Base-by-base conservation (phyloP, 768 basidiomycete species). In the Tulasnella sp. region DNA sequence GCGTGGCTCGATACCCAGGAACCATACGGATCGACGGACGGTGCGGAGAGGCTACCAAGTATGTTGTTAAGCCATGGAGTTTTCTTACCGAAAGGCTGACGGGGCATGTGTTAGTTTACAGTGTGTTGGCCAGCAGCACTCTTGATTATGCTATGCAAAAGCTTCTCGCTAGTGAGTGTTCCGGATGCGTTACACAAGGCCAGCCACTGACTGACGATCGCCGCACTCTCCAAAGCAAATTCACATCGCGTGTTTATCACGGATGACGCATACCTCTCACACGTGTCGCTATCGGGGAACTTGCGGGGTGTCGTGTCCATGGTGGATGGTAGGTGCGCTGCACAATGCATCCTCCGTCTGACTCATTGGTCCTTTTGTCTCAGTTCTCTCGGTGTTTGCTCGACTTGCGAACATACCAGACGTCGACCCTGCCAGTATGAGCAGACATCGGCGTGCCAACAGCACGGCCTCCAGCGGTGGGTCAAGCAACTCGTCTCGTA, bases 321-420 rank as follows among this genome's bases (percentile, higher is more conserved):
- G 58, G 84, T 86, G 21, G 87, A 90, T 65, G 80, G 87, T 89
- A 64, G 59, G 80, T 72, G 3, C 29, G 34, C 46, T 12, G 12
- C 19, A 12, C 34, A 29, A 8, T 27, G 34, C 5, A 34, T 11
- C 32, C 21, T 46, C 14, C 21, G n/a, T 21, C 39, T 49, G 23
- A n/a, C 45, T 27, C 11, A 23, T 12, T 29, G 37, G 41, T n/a
- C 34, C 49, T 59, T 19, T 4, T 9, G 8, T 25, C 27, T 1
- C 59, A 86, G 86, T 88, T 48, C 77, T 90, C 25, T 86, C 86
- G 2, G 70, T 85, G 25, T 90, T 90, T 65, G 87, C 86, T 0
- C 81, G 76, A 43, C 68, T 83, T 40, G 86, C 84, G 49, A 81
- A 83, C 59, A 75, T 90, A 34, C 73, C 80, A 2, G 76, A 83